Base-by-base conservation (phyloP, 2,329 filamentous ascomycete genomes). In the Curvularia eragrostidis region DNA sequence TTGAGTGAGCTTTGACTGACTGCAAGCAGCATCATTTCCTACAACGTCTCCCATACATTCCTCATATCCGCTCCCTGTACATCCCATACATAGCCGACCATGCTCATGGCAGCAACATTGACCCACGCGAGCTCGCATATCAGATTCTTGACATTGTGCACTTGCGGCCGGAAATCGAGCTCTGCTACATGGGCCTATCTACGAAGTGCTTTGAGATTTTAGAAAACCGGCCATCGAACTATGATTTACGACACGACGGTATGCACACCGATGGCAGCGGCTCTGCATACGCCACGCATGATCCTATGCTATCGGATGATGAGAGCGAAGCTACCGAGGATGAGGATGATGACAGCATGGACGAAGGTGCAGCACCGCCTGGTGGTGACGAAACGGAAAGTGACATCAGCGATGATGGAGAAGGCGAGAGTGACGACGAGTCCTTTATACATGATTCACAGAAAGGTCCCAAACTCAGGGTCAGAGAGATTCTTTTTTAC, bases 131-230 rank as follows among this genome's bases (percentile, higher is more conserved):
- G 71, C 81, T 93, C 28, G 91, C 90, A 0, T 80, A 91, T 61
- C 89, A 93, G 70, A 85, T 94, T 46, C 83, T 93, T 30, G 90
- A 94, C 72, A 90, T 93, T 44, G 87, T 94, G 52, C 87, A 89
- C 12, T 80, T 95, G 15, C 84, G 90, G 4, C 89, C 90, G 0
- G 90, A 93, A 65, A 85, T 93, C 24, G 87, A 89, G 68, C 81
- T 95, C 13, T 91, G 88, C 74, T 94, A 93, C 70, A 84, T 94
- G 66, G 91, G 89, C 18, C 85, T 95, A 52, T 83, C 83, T n/a
- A 81, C 80, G 39, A 93, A 93, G 75, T 95, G 91, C 75, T 95
- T 91, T 69, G 91, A 95, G 73, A 89, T 95, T 30, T 77, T 93
- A 7, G 91, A 95, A 73, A 83, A 82, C 49, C 79, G 82, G 47